phyloP scores from a whole-genome alignment of 2,329 filamentous ascomycete species.

The Nigrograna mackinnonii region DNA sequence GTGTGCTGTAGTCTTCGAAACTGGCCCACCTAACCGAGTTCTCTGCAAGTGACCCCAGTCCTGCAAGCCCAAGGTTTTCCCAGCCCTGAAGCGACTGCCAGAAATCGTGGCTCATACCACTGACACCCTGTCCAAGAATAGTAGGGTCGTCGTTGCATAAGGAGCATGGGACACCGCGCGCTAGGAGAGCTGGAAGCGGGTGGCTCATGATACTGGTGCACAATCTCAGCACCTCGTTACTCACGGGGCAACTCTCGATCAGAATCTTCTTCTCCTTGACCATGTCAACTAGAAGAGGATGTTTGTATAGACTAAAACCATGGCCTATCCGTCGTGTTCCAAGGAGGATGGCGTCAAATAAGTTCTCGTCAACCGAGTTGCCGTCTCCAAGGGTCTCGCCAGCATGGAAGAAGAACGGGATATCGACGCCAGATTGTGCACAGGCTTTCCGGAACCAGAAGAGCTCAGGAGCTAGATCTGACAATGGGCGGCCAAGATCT shows the following conservation, averaged over 20 bases:
- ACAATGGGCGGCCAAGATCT: slow-evolving; percentile 74
- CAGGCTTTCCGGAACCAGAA: slow-evolving; percentile 95
- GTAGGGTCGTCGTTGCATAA: slow-evolving; percentile 92
- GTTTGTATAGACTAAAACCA: slow-evolving; percentile 86
- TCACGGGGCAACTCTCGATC: slow-evolving; percentile 88
- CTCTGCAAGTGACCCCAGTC: slow-evolving; percentile 83
- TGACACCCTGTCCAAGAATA: slow-evolving; percentile 80
- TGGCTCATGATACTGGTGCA: slow-evolving; percentile 77
- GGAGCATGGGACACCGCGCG: slow-evolving; percentile 80
- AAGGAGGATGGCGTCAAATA: slow-evolving; percentile 86
- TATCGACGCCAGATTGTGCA: slow-evolving; percentile 72
- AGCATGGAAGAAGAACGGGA: slow-evolving; percentile 96
- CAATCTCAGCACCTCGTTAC: slow-evolving; percentile 83
- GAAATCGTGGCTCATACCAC: slow-evolving; percentile 88
- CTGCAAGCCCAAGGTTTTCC: slow-evolving; percentile 87
- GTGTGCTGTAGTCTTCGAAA: slow-evolving; percentile 76
- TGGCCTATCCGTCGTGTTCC: slow-evolving; percentile 90
- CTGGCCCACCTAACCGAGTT: slow-evolving; percentile 90
- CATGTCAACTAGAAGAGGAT: slow-evolving; percentile 85
- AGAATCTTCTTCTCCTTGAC: slow-evolving; percentile 87
- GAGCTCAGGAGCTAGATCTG: slow-evolving; percentile 78
- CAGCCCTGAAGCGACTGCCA: slow-evolving; percentile 92
- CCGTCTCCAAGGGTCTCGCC: slow-evolving; percentile 86
- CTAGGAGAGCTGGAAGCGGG: slow-evolving; percentile 79
- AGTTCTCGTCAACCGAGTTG: slow-evolving; percentile 75